Evolutionary conservation across 352 stramenopile genomes (phyloP), one percentile per base, ranked within the genome.

Genomic region (Globisporangium cylindrosporum): DNA sequence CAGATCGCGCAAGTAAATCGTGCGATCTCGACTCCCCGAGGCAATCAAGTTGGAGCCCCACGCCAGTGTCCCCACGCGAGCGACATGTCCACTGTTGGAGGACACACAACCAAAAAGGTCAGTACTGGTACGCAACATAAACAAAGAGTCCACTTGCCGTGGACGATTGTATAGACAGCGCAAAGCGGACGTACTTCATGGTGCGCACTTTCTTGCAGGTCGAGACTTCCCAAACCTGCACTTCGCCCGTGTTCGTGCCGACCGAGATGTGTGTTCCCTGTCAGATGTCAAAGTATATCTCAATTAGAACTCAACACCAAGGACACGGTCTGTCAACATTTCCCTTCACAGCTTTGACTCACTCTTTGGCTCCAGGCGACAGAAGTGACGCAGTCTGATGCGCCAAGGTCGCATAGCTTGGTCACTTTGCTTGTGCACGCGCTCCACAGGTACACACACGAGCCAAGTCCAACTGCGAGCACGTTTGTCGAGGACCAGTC

Each of bases 401-500:
- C 36, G 0, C 86, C 85, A 18, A 96, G 72, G 66, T 99, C 94
- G 72, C 93, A 98, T 3, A 99, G 80, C 78, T 98, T 98, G 18
- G 93, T 98, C 4, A 98, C 88, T 76, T 95, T 96, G 74, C 88
- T 94, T 8, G 88, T 96, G 60, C 89, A 94, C 3, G 95, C 94
- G 69, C 89, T 98, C 96, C 96, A 98, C 3, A 99, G 76, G 72
- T 99, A 99, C 8, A 99, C 96, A 49, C 87, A 95, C 22, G 86
- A 82, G 14, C 92, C 96, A 7, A 99, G 84, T 18, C 93, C 97
- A 27, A 99, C 97, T 1, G 96, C 95, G 14, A 99, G 78, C 9
- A 99, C 89, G 70, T 99, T 99, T 12, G 89, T 81, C 1, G 92
- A 86, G 0, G 92, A 98, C 97, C 97, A 99, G 75, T 99, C 96